Percentiles rank a stretch among this genome's conserved stretches.
phyloP scores from a whole-genome alignment of 2,329 filamentous ascomycete species.

The Neofusicoccum cordaticola region DNA sequence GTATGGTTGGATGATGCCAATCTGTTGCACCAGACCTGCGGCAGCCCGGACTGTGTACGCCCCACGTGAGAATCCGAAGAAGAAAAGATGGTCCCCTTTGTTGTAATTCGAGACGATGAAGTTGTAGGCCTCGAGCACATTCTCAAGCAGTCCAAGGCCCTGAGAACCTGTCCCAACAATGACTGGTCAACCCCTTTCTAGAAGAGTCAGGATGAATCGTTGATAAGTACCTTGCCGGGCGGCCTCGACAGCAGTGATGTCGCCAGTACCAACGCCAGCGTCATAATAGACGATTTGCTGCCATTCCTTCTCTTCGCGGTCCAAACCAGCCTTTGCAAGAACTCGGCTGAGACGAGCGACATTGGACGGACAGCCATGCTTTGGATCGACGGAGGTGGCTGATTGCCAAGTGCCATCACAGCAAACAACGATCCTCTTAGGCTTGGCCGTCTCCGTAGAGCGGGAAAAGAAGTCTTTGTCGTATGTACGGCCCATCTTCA shows the following conservation, averaged over 20 bases:
- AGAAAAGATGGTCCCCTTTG: slow-evolving; percentile 38
- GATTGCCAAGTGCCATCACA: slow-evolving; percentile 35
- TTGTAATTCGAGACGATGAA: slow-evolving; percentile 54
- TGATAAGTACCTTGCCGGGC: not conserved
- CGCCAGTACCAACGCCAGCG: slow-evolving; percentile 43
- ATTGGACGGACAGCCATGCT: slow-evolving; percentile 43
- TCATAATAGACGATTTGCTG: slow-evolving; percentile 53
- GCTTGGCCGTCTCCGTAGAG: not conserved
- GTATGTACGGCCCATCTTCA: not conserved
- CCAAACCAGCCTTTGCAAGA: slow-evolving; percentile 47
- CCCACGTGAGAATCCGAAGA: slow-evolving; percentile 46
- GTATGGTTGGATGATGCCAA: slow-evolving; percentile 48
- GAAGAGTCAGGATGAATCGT: too few relatives aligned
- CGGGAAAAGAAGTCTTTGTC: not conserved
- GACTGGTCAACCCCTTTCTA: too few relatives aligned
- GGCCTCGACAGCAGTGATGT: not conserved
- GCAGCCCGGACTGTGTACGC: slow-evolving; percentile 41
- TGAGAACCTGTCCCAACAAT: not conserved
- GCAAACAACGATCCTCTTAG: slow-evolving; percentile 30
- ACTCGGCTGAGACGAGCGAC: slow-evolving; percentile 50
- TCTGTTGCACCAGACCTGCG: slow-evolving; percentile 44
- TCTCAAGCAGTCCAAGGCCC: slow-evolving; percentile 39
- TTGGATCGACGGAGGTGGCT: slow-evolving; percentile 12
- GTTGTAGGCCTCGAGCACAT: slow-evolving; percentile 49
- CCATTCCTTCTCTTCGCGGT: slow-evolving; percentile 36